Evolutionary conservation across 1,284 basidiomycete genomes (phyloP).

Genomic region (Trichosporon faecale): DNA sequence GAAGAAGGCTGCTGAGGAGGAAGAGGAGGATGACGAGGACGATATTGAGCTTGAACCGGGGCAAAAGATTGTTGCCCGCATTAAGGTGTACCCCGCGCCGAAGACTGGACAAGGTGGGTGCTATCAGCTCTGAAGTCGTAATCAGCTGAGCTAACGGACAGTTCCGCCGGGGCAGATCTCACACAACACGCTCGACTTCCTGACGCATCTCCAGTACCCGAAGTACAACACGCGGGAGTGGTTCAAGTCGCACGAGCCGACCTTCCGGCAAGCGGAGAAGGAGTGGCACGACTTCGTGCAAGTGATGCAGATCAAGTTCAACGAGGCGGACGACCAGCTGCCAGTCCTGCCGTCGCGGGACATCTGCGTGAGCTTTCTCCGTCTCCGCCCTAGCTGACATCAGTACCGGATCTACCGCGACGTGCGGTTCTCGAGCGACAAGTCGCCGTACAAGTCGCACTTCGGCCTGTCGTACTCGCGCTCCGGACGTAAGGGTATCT

Average conservation of each 20-base stretch:
- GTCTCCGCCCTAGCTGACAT: neutral
- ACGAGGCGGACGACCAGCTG: conserved; percentile 71
- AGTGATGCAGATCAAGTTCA: conserved; percentile 62
- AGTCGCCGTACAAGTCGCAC: conserved; percentile 80
- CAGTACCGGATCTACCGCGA: conserved; percentile 55
- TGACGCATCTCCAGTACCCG: conserved; percentile 67
- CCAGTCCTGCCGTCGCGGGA: conserved; percentile 82
- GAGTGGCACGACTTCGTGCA: conserved; percentile 84
- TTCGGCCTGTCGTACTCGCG: conserved; percentile 54
- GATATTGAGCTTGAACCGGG: conserved; percentile 36
- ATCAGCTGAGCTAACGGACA: conserved; percentile 41
- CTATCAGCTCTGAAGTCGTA: neutral
- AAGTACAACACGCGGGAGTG: conserved; percentile 82
- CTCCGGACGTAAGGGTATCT: conserved; percentile 49
- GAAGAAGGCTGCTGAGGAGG: neutral
- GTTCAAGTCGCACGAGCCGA: conserved; percentile 63
- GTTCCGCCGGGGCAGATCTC: conserved; percentile 83
- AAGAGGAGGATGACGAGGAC: conserved; percentile 34
- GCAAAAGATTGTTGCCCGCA: conserved; percentile 52
- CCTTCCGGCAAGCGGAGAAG: conserved; percentile 74
- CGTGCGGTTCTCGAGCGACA: conserved; percentile 68
- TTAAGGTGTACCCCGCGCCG: conserved; percentile 58
- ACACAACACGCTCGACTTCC: conserved; percentile 74
- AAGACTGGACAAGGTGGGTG: conserved; percentile 69
- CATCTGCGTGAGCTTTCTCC: conserved; percentile 61